Percentiles rank a stretch among this genome's conserved stretches.
These are phyloP conservation scores for Daedaleopsis nitida DNA, from an alignment of 768 basidiomycete species.

Conservation along the genomic window DNA sequence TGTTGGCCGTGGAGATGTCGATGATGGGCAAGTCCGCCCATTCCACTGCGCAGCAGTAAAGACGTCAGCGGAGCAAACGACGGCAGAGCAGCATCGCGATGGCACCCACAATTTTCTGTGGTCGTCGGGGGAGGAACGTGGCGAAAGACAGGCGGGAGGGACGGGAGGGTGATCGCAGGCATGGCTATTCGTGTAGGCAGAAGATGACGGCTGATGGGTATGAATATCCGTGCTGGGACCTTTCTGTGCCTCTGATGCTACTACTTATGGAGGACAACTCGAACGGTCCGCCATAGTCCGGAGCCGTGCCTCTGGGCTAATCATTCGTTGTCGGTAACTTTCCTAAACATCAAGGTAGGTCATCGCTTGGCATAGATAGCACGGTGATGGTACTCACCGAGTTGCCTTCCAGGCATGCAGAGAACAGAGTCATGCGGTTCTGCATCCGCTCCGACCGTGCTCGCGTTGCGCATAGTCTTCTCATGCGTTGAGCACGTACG, in stretches of 20 bases:
- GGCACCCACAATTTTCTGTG: slow-evolving; percentile 35
- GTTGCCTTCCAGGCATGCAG: too few relatives aligned
- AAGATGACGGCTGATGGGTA: background rate
- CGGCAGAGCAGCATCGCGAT: background rate
- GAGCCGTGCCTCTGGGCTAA: too few relatives aligned
- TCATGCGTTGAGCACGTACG: too few relatives aligned
- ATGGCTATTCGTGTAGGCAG: background rate
- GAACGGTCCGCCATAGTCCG: too few relatives aligned
- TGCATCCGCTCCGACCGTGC: too few relatives aligned
- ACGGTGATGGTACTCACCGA: too few relatives aligned
- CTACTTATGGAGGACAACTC: too few relatives aligned
- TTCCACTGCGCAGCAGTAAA: slow-evolving; percentile 24
- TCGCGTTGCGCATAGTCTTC: too few relatives aligned
- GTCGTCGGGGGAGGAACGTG: slow-evolving; percentile 27
- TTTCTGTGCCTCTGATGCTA: background rate
- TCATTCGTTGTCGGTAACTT: too few relatives aligned
- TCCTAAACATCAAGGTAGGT: too few relatives aligned
- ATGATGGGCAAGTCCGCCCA: slow-evolving; percentile 35
- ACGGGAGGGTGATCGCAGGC: slow-evolving; percentile 16
- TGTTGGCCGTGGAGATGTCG: slow-evolving; percentile 29
- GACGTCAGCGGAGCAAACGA: background rate
- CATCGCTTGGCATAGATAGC: too few relatives aligned
- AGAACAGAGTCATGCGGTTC: too few relatives aligned
- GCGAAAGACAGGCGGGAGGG: slow-evolving; percentile 8
- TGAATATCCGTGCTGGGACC: background rate